Conservation (phyloP, 75 land plant genomes). For the Cryptomeria japonica region DNA sequence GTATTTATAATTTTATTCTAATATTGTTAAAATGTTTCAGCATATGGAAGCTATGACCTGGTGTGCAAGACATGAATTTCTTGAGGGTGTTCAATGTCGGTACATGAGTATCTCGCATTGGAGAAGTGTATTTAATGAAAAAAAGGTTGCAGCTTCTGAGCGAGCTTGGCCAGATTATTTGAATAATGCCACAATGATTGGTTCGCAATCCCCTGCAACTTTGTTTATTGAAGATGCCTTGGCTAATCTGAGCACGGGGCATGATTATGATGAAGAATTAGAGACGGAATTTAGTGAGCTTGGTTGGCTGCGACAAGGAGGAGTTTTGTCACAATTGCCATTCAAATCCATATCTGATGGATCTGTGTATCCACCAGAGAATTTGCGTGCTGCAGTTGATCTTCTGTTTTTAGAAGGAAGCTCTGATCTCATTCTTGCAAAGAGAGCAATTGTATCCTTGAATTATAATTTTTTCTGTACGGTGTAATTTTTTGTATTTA, state of each 20-base stretch:
- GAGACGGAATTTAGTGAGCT: constrained; percentile 29
- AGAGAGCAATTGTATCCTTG: constrained; percentile 96
- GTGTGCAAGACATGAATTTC: constrained; percentile 82
- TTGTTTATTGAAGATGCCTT: constrained; percentile 96
- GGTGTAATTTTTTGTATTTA: not conserved
- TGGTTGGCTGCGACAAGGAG: constrained; percentile 40
- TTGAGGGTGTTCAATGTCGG: constrained; percentile 59
- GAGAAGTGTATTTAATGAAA: constrained; percentile 50
- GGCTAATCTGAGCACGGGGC: constrained; percentile 61
- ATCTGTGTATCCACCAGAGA: constrained; percentile 79
- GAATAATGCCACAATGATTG: constrained; percentile 9
- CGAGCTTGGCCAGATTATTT: constrained; percentile 67
- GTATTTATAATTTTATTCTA: constrained; percentile 1
- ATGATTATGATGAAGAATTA: constrained; percentile 24
- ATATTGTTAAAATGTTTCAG: constrained; percentile 36
- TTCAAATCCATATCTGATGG: constrained; percentile 33
- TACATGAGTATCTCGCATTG: constrained; percentile 47
- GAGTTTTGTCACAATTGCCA: not conserved
- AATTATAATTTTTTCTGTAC: constrained; percentile 1
- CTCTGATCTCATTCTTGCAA: constrained; percentile 85
- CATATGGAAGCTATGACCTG: constrained; percentile 92
- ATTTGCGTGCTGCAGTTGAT: constrained; percentile 73
- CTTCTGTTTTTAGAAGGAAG: constrained; percentile 80
- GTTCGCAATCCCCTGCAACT: constrained; percentile 24
- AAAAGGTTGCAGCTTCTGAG: constrained; percentile 66